These are phyloP conservation scores for Xylaria telfairii DNA, from an alignment of 495 filamentous ascomycete genomes.

Conservation along the genomic window DNA sequence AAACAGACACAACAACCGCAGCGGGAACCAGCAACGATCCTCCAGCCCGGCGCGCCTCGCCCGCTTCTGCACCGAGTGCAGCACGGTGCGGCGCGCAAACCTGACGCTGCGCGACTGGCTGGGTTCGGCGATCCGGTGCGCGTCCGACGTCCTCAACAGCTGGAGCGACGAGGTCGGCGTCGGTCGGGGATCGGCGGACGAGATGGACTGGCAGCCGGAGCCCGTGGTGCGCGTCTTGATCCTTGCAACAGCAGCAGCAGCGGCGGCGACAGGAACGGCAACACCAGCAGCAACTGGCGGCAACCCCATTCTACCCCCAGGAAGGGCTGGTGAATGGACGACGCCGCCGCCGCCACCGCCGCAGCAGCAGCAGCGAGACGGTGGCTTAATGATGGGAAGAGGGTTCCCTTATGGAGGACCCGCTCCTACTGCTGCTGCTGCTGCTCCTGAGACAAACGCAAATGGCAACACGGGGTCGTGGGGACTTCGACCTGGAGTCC, in stretches of 20 bases:
- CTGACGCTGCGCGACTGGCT: conserved; percentile 36
- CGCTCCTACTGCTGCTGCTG: neutral
- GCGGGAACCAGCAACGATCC: neutral
- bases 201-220: conserved; percentile 51
- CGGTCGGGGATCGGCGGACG: conserved; percentile 33
- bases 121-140: conserved; percentile 9
- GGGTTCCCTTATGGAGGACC: neutral
- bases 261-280: neutral
- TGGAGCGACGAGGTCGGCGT: conserved; percentile 45
- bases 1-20: conserved; percentile 5
- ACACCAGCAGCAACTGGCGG: neutral
- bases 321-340: neutral
- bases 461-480: neutral
- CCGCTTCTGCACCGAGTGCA: conserved; percentile 38
- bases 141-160: conserved; percentile 28
- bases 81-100: conserved; percentile 37
- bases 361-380: neutral
- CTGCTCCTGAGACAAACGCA: neutral
- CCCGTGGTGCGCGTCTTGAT: conserved; percentile 33
- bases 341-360: neutral
- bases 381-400: neutral
- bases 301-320: neutral
- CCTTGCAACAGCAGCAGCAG: neutral
- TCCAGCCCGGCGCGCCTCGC: neutral
- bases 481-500: neutral